Percentiles rank a stretch among this genome's conserved stretches.
phyloP scores from a whole-genome alignment of 176 grass and related monocot genomes.

The Ananas comosus region DNA sequence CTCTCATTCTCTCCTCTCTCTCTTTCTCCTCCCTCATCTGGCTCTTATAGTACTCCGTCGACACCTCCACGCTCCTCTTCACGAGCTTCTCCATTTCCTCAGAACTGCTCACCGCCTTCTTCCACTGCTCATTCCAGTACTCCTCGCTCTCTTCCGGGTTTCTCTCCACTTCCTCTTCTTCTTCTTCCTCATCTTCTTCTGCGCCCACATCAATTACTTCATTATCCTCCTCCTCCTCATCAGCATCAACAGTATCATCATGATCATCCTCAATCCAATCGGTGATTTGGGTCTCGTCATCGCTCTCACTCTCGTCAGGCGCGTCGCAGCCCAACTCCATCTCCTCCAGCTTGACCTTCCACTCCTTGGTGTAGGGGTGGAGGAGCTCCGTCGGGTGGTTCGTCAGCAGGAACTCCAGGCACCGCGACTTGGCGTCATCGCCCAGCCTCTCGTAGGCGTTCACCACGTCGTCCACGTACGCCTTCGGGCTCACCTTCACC shows the following conservation, averaged over 20 bases:
- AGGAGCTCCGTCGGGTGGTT: slow-evolving; percentile 87
- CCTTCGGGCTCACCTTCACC: slow-evolving; percentile 64
- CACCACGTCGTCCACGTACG: slow-evolving; percentile 86
- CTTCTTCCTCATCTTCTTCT: slow-evolving; percentile 19
- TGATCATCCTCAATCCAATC: slow-evolving; percentile 47
- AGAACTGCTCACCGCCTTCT: slow-evolving; percentile 58
- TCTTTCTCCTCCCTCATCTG: slow-evolving; percentile 33
- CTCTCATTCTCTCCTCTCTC: slow-evolving; percentile 22
- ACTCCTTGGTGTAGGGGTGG: slow-evolving; percentile 89
- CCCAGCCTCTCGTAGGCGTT: slow-evolving; percentile 75
- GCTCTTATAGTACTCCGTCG: slow-evolving; percentile 24
- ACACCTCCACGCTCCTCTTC: slow-evolving; percentile 45
- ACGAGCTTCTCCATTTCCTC: slow-evolving; percentile 84
- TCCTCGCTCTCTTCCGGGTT: slow-evolving; percentile 35
- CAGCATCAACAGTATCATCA: not conserved
- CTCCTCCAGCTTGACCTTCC: slow-evolving; percentile 93
- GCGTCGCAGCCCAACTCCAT: slow-evolving; percentile 88
- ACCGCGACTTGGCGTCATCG: slow-evolving; percentile 42
- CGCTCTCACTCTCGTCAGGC: slow-evolving; percentile 57
- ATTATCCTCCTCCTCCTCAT: slow-evolving; percentile 26
- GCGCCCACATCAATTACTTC: slow-evolving; percentile 23
- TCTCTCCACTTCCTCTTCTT: slow-evolving; percentile 10
- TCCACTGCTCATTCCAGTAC: slow-evolving; percentile 71
- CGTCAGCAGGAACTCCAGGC: slow-evolving; percentile 71
- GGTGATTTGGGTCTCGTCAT: slow-evolving; percentile 19